phyloP scores from a whole-genome alignment of 1,139 yeast genomes.

The Debaryomyces udenii region DNA sequence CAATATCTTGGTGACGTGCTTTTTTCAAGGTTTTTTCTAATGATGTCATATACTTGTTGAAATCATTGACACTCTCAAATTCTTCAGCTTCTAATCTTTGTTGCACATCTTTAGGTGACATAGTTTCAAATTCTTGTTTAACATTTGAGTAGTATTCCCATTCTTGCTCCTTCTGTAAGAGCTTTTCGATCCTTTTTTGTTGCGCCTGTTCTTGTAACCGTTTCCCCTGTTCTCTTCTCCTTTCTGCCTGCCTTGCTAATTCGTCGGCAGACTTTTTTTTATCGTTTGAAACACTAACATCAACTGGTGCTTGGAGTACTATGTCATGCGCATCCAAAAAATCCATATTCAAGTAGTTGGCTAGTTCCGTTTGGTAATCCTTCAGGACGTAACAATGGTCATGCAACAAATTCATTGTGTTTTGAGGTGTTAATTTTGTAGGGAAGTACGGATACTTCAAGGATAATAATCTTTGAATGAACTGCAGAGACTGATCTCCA shows the following conservation, averaged over 20 bases:
- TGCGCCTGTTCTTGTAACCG: slow-evolving; percentile 93
- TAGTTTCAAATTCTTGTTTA: slow-evolving; percentile 51
- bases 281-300: slow-evolving; percentile 50
- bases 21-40: slow-evolving; percentile 70
- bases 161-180: slow-evolving; percentile 81
- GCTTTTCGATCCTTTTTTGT: slow-evolving; percentile 76
- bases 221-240: slow-evolving; percentile 83
- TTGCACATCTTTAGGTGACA: slow-evolving; percentile 46
- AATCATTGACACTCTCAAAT: slow-evolving; percentile 72
- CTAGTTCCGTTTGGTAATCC: slow-evolving; percentile 68
- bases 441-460: slow-evolving; percentile 95
- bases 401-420: slow-evolving; percentile 67
- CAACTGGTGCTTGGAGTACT: slow-evolving; percentile 78
- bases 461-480: slow-evolving; percentile 61
- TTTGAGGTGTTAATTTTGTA: slow-evolving; percentile 61
- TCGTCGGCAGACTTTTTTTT: slow-evolving; percentile 86
- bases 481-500: slow-evolving; percentile 73
- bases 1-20: slow-evolving; percentile 66
- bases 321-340: slow-evolving; percentile 67
- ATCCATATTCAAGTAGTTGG: slow-evolving; percentile 59
- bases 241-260: slow-evolving; percentile 72
- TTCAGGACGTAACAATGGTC: slow-evolving; percentile 79
- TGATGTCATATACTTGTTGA: slow-evolving; percentile 66
- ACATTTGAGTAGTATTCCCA: slow-evolving; percentile 67
- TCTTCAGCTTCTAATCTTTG: slow-evolving; percentile 69